Evolutionary conservation across 371 early-diverging fungal genomes (phyloP).

Genomic region (Smittium culicis): DNA sequence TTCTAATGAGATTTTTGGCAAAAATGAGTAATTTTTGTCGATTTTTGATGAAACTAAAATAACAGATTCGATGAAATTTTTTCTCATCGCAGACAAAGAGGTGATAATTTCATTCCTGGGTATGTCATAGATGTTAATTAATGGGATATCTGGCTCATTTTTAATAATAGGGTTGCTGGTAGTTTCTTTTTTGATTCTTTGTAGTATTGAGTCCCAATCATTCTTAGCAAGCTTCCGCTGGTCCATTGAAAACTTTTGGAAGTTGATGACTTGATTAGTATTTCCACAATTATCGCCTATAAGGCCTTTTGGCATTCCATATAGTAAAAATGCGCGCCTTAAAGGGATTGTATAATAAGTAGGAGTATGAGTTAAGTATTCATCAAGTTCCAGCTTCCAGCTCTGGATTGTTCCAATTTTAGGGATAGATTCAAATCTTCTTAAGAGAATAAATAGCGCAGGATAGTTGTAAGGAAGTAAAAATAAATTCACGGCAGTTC

Average conservation of each 20-base stretch:
- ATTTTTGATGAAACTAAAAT: background rate
- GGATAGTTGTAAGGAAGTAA: conserved; percentile 56
- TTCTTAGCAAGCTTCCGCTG: conserved; percentile 17
- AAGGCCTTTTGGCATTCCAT: conserved; percentile 24
- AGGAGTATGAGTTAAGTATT: conserved; percentile 42
- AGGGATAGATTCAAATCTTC: conserved; percentile 20
- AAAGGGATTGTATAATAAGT: conserved; percentile 35
- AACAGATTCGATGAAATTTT: background rate
- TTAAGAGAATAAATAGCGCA: conserved; percentile 42
- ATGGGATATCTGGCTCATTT: conserved; percentile 15
- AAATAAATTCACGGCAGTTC: conserved; percentile 47
- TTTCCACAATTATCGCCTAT: conserved; percentile 29
- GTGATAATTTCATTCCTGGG: conserved; percentile 25
- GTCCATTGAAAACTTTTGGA: conserved; percentile 13
- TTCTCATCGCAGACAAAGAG: conserved; percentile 25
- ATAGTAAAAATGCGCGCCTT: conserved; percentile 24
- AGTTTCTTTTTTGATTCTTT: background rate
- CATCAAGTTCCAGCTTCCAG: conserved; percentile 39
- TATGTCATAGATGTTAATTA: conserved; percentile 31
- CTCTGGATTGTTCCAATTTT: conserved; percentile 14
- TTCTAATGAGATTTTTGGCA: background rate
- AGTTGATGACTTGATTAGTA: conserved; percentile 23
- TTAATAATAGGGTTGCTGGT: background rate
- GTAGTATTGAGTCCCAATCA: conserved; percentile 22
- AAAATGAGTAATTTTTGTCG: background rate